Evolutionary conservation across 75 land plant genomes (phyloP).

Genomic region (Picea glauca): DNA sequence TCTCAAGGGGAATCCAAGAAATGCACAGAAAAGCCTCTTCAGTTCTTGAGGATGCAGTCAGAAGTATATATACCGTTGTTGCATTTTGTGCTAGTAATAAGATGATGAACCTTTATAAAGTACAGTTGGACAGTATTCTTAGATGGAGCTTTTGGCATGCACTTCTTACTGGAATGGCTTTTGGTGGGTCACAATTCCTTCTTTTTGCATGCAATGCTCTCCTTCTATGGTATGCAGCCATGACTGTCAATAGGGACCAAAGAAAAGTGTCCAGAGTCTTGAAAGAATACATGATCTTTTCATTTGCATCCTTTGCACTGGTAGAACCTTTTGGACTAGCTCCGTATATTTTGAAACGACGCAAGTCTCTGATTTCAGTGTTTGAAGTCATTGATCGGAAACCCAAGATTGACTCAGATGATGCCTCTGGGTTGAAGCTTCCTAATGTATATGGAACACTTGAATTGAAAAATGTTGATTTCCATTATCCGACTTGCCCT

Average conservation of each 20-base stretch:
- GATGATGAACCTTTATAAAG: conserved; percentile 36
- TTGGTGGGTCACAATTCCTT: conserved; percentile 43
- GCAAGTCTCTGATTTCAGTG: conserved; percentile 33
- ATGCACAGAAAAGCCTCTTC: conserved; percentile 33
- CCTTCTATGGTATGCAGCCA: conserved; percentile 40
- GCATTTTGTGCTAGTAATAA: conserved; percentile 40
- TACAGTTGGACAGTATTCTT: conserved; percentile 27
- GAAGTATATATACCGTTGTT: conserved; percentile 45
- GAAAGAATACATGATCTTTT: conserved; percentile 32
- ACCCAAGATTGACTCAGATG: conserved; percentile 38
- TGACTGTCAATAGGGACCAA: conserved; percentile 18
- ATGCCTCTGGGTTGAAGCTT: conserved; percentile 35
- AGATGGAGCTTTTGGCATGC: conserved; percentile 26
- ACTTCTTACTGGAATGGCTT: conserved; percentile 31
- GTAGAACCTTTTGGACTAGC: conserved; percentile 54
- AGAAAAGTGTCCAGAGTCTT: conserved; percentile 19
- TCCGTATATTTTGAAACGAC: conserved; percentile 39
- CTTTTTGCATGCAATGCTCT: conserved; percentile 48
- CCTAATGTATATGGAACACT: conserved; percentile 40
- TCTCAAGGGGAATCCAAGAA: conserved; percentile 35
- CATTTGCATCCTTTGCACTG: conserved; percentile 46
- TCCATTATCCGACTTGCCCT: conserved; percentile 42
- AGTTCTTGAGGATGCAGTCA: conserved; percentile 51
- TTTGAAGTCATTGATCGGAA: conserved; percentile 44
- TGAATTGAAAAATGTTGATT: conserved; percentile 40